Conservation (phyloP, 805 yeast species). For the Pichia occidentalis region DNA sequence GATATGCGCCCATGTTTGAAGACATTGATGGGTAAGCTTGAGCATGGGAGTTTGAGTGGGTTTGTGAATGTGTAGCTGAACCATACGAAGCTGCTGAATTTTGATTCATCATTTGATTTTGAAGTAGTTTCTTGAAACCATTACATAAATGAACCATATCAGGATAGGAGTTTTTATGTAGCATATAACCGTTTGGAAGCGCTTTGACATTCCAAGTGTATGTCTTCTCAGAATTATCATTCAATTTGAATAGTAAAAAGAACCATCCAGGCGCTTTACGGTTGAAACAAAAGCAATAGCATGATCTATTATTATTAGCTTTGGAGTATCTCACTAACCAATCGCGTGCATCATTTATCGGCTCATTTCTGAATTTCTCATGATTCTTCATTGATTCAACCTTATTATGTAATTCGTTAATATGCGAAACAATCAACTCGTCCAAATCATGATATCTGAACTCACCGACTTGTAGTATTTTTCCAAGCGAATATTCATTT, state of each 20-base stretch:
- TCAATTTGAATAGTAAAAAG: constrained; percentile 77
- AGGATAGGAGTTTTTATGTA: constrained; percentile 79
- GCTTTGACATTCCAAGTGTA: constrained; percentile 87
- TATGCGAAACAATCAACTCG: constrained; percentile 82
- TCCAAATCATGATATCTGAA: constrained; percentile 80
- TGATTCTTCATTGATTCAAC: constrained; percentile 78
- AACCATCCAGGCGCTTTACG: constrained; percentile 94
- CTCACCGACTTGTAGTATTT: constrained; percentile 54
- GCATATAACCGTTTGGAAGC: constrained; percentile 78
- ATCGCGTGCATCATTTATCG: constrained; percentile 69
- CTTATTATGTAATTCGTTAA: constrained; percentile 74
- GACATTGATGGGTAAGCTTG: too few relatives aligned
- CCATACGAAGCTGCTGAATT: background rate
- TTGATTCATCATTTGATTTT: constrained; percentile 24
- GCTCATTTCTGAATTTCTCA: constrained; percentile 84
- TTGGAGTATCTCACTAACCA: constrained; percentile 85
- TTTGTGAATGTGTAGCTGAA: background rate
- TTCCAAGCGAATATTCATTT: constrained; percentile 56
- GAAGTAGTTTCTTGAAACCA: constrained; percentile 69
- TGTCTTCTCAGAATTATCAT: constrained; percentile 52
- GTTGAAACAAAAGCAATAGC: constrained; percentile 86
- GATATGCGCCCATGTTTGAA: constrained; percentile 5
- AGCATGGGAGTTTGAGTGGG: background rate
- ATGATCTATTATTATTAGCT: constrained; percentile 86
- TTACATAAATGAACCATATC: constrained; percentile 83